Percentiles rank a stretch among this genome's conserved stretches.
Conservation (phyloP, 371 early-diverging fungal species). For the Syncephalastrum contaminatum region DNA sequence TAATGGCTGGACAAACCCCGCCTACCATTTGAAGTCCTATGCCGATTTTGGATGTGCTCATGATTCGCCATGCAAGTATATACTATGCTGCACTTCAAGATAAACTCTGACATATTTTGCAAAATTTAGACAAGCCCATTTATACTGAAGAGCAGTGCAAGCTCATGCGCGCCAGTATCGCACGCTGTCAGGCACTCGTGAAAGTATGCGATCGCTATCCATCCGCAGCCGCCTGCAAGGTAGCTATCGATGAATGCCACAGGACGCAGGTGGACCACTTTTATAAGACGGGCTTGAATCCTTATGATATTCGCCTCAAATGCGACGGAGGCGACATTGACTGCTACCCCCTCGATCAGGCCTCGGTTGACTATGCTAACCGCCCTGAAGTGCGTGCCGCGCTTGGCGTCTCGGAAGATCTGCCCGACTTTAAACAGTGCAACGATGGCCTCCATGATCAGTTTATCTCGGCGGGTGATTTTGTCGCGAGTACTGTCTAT, state of each 20-base stretch:
- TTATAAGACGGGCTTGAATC: constrained; percentile 62
- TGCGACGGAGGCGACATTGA: constrained; percentile 50
- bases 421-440: constrained; percentile 67
- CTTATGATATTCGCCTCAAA: constrained; percentile 74
- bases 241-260: constrained; percentile 81
- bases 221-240: constrained; percentile 73
- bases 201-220: constrained; percentile 76
- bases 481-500: constrained; percentile 61
- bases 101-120: not conserved
- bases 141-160: constrained; percentile 59
- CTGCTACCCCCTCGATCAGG: constrained; percentile 77
- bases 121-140: constrained; percentile 17
- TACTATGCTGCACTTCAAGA: not conserved
- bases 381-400: constrained; percentile 61
- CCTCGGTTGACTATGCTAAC: constrained; percentile 74
- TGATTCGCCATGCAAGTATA: constrained; percentile 6
- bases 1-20: constrained; percentile 87
- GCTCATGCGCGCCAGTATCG: constrained; percentile 63
- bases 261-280: constrained; percentile 50
- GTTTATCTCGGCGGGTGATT: constrained; percentile 74
- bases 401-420: constrained; percentile 61
- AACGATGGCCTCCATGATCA: constrained; percentile 66
- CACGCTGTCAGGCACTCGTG: constrained; percentile 69
- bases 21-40: constrained; percentile 82
- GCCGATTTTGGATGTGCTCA: constrained; percentile 78